phyloP scores from a whole-genome alignment of 2,329 filamentous ascomycete genomes.

The Apiospora kogelbergensis region DNA sequence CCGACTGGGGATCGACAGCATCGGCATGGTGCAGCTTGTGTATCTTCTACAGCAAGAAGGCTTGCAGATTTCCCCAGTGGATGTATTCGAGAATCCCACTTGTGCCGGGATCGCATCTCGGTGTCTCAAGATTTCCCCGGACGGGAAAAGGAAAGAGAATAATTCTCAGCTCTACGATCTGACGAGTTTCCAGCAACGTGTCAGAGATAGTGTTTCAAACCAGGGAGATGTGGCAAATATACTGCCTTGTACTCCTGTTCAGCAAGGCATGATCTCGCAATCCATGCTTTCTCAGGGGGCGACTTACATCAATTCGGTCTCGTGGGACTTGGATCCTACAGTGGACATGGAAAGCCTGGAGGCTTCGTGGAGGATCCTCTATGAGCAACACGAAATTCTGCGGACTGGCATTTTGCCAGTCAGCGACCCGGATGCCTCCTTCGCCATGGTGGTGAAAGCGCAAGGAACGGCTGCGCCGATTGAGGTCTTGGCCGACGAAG shows the following conservation, averaged over 20 bases:
- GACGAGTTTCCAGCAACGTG: conserved; percentile 34
- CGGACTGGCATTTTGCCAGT: conserved; percentile 71
- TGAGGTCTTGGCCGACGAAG: conserved; percentile 14
- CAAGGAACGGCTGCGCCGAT: conserved; percentile 18
- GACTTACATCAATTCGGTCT: conserved; percentile 75
- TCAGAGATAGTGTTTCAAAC: conserved; percentile 29
- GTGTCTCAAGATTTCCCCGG: not conserved
- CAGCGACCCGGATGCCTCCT: conserved; percentile 60
- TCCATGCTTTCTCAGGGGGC: conserved; percentile 66
- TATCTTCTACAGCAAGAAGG: conserved; percentile 62
- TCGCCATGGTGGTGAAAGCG: conserved; percentile 71
- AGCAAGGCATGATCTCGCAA: conserved; percentile 76
- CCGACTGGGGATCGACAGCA: conserved; percentile 86
- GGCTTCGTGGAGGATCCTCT: conserved; percentile 59
- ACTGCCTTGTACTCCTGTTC: conserved; percentile 76
- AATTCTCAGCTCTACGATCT: conserved; percentile 36
- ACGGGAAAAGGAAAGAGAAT: not conserved
- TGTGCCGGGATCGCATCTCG: conserved; percentile 35
- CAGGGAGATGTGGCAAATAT: conserved; percentile 52
- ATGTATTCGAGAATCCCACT: conserved; percentile 68
- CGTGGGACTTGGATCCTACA: conserved; percentile 46
- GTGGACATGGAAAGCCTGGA: conserved; percentile 43
- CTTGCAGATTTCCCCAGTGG: conserved; percentile 61
- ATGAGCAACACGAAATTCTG: conserved; percentile 66
- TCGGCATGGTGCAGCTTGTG: conserved; percentile 80